Base-by-base conservation (phyloP, 106 monocot species). In the Allium fistulosum region DNA sequence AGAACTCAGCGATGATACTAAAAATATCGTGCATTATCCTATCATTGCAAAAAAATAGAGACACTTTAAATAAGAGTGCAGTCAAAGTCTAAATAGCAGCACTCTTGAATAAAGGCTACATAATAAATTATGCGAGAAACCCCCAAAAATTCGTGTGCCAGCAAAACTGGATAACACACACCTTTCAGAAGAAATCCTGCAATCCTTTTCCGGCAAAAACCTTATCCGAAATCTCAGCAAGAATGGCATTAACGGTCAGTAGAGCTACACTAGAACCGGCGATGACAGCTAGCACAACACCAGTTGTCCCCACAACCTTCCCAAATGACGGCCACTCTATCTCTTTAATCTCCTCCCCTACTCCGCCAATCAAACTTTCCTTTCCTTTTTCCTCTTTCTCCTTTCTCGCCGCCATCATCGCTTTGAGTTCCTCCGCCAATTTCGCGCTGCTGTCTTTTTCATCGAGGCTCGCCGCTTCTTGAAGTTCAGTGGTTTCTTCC, bases 311-410 rank as follows among this genome's bases (percentile, higher is more conserved):
- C 68, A 99, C 66, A 2, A 99, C 92, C 77, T 79, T 92, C 62
- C 84, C 79, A 57, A 92, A 87, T 46, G 67, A 67, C 67, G 92
- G 97, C 97, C 97, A 99, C 84, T 99, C 92, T 73, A 99, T 90
- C 83, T 85, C 82, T 18, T 60, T 60, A 17, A 99, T 69, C 77
- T 92, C 92, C 75, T 84, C 88, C 65, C 56, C 70, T 52, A 92
- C 96, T 6, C 96, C 92, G 6, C 52, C 72, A 69, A 78, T 73
- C 68, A 84, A 51, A 26, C 50, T 71, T 63, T 26, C 27, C 58
- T 48, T 51, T 71, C 6, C 58, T 72, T 62, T 17, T 58, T 48
- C 61, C 56, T 73, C 79, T 70, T 65, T 65, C 64, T 62, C 67
- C 90, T 75, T 80, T 68, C 57, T 71, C 74, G 61, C 71, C 46